phyloP scores from a whole-genome alignment of 192 early-diverging fungal genomes.

The Cladochytrium replicatum region DNA sequence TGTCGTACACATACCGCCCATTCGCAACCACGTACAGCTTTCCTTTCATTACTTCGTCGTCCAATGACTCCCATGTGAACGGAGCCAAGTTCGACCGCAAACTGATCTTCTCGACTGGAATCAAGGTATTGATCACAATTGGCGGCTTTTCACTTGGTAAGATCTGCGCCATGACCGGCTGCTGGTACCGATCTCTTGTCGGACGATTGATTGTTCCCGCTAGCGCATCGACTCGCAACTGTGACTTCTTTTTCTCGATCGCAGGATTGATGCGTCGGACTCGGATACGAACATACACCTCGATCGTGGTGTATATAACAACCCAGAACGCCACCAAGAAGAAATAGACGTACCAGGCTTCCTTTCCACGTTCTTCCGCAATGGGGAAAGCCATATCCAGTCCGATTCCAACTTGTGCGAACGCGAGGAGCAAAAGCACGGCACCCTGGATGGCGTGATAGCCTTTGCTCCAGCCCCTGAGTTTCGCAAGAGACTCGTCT shows the following conservation, averaged over 20 bases:
- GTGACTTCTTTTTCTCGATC: too few species aligned
- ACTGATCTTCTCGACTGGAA: too few species aligned
- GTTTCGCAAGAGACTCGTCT: constrained; percentile 8
- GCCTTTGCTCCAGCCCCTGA: too few species aligned
- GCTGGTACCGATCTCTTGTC: too few species aligned
- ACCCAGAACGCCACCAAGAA: constrained; percentile 17
- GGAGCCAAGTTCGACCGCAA: too few species aligned
- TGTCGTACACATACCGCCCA: constrained; percentile 20
- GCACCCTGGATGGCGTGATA: too few species aligned
- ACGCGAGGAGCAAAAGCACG: constrained; percentile 10
- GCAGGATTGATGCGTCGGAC: too few species aligned
- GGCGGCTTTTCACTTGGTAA: too few species aligned
- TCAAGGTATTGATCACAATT: too few species aligned
- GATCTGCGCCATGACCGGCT: constrained; percentile 2
- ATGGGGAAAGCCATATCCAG: constrained; percentile 24
- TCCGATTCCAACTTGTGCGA: constrained; percentile 26
- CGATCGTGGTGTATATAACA: constrained; percentile 12
- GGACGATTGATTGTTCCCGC: too few species aligned
- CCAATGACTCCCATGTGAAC: constrained; percentile 19
- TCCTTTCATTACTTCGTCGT: neutral
- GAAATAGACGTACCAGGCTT: constrained; percentile 25
- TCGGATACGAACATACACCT: constrained; percentile 4
- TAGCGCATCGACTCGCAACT: too few species aligned
- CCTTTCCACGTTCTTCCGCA: constrained; percentile 14
- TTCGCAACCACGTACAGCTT: constrained; percentile 34